Base-by-base conservation (phyloP, 2,329 filamentous ascomycete genomes). In the Stenocarpella maydis region DNA sequence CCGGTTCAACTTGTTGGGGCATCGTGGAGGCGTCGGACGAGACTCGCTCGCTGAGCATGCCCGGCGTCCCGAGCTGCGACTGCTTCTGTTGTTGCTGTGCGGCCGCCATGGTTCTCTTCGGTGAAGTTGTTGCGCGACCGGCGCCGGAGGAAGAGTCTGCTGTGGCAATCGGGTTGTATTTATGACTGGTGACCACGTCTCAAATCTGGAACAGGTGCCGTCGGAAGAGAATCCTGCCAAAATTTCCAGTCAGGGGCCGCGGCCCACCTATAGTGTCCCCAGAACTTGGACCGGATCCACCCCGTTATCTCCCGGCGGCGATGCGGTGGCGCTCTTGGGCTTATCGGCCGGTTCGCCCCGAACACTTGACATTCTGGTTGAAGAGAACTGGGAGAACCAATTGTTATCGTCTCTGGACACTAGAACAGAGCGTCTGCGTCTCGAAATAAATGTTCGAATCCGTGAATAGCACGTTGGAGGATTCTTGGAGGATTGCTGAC, bases 191-290 rank as follows among this genome's bases (percentile, higher is more conserved):
- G 47, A 41, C 31, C 4, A 31, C 31, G 61, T 60, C 43, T 26
- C 52, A 47, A 34, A n/a, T 34, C 21, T 50, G 60, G 10, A 24
- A 64, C 28, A 65, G 39, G n/a, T 34, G 45, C 60, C 50, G 28
- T 63, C 54, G 55, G 55, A 37, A 65, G 58, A 54, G 66, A 24
- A 26, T n/a, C 53, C 34, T 37, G n/a, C 37, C 41, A 50, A 64
- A 69, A 68, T 39, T 58, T 69, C 31, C 31, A 26, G 31, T 63
- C 41, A 65, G 65, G 58, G 49, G 65, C 17, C 21, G 17, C 41
- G 69, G 55, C 55, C 69, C 65, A 70, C 69, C 50, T n/a, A n/a
- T 55, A 31, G 24, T 34, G 15, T 61, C 39, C 55, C 55, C 41
- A 45, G 61, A 43, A 39, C 24, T 47, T 37, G 47, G 28, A 49